phyloP scores from a whole-genome alignment of 495 filamentous ascomycete species.

The Xylaria castorea region DNA sequence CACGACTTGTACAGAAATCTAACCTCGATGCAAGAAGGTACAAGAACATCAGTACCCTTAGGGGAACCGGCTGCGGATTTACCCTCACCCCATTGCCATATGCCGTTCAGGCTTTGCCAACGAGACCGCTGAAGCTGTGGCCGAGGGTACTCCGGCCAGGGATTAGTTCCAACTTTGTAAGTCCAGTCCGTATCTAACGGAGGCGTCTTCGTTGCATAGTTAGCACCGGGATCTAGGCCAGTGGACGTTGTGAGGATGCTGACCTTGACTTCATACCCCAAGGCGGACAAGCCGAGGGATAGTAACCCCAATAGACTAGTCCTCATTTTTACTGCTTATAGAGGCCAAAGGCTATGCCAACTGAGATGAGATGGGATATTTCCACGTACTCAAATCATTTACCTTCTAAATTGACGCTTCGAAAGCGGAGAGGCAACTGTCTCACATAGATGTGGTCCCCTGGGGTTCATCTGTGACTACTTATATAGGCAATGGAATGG shows the following conservation, averaged over 20 bases:
- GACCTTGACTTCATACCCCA: constrained; percentile 41
- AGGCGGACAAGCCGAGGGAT: constrained; percentile 29
- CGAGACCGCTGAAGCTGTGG: constrained; percentile 63
- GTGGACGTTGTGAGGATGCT: constrained; percentile 6
- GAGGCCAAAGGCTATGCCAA: neutral
- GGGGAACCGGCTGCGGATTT: constrained; percentile 53
- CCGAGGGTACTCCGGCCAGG: constrained; percentile 73
- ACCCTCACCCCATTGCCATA: constrained; percentile 68
- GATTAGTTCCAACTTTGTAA: constrained; percentile 63
- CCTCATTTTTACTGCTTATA: constrained; percentile 3
- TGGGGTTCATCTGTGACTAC: neutral
- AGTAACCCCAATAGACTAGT: neutral
- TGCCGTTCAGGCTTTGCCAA: constrained; percentile 70
- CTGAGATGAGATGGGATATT: neutral
- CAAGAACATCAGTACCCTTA: constrained; percentile 55
- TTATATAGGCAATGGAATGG: constrained; percentile 14
- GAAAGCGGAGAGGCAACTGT: constrained; percentile 3
- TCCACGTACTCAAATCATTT: neutral
- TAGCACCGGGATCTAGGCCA: neutral
- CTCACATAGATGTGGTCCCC: neutral
- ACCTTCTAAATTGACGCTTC: neutral
- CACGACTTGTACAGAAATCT: constrained; percentile 38
- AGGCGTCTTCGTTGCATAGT: constrained; percentile 30
- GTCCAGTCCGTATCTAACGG: constrained; percentile 70
- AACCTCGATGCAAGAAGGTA: constrained; percentile 69